phyloP scores from a whole-genome alignment of 1,284 basidiomycete species.

The Cutaneotrichosporon arboriforme region DNA sequence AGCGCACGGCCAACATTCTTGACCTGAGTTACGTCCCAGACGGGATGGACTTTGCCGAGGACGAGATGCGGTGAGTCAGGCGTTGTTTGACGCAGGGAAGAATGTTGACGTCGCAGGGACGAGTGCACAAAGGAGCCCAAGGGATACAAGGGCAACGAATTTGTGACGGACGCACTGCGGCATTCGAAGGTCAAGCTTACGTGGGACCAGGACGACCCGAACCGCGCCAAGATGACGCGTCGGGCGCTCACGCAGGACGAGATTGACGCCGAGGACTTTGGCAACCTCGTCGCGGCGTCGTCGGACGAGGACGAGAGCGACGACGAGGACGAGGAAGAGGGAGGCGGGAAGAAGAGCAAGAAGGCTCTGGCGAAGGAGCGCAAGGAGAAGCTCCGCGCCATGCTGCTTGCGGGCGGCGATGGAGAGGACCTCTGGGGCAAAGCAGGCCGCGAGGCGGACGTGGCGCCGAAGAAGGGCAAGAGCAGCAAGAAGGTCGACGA shows the following conservation, averaged over 20 bases:
- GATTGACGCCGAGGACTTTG: conserved; percentile 83
- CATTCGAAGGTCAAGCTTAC: conserved; percentile 97
- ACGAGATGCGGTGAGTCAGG: conserved; percentile 57
- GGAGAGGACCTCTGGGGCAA: conserved; percentile 64
- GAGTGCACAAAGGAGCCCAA: conserved; percentile 66
- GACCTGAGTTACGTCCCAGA: conserved; percentile 92
- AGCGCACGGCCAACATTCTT: conserved; percentile 93
- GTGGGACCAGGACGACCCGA: conserved; percentile 97
- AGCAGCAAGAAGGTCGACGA: conserved; percentile 47
- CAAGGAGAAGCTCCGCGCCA: conserved; percentile 61
- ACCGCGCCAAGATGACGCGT: conserved; percentile 74
- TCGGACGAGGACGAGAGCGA: conserved; percentile 53
- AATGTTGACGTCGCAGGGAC: conserved; percentile 59
- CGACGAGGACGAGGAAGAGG: conserved; percentile 32
- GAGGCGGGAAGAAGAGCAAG: conserved; percentile 49
- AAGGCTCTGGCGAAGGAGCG: conserved; percentile 47
- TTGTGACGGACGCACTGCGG: conserved; percentile 91
- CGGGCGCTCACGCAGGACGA: conserved; percentile 71
- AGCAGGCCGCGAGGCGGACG: conserved; percentile 26
- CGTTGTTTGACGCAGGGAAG: not conserved
- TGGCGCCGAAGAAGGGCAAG: conserved; percentile 18
- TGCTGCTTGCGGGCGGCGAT: conserved; percentile 62
- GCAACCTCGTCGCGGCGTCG: conserved; percentile 72
- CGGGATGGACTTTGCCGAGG: conserved; percentile 81
- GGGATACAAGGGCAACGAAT: conserved; percentile 80